Evolutionary conservation across 352 stramenopile species (phyloP), one percentile per base, ranked within the genome.

Genomic region (Pythium guiyangense): DNA sequence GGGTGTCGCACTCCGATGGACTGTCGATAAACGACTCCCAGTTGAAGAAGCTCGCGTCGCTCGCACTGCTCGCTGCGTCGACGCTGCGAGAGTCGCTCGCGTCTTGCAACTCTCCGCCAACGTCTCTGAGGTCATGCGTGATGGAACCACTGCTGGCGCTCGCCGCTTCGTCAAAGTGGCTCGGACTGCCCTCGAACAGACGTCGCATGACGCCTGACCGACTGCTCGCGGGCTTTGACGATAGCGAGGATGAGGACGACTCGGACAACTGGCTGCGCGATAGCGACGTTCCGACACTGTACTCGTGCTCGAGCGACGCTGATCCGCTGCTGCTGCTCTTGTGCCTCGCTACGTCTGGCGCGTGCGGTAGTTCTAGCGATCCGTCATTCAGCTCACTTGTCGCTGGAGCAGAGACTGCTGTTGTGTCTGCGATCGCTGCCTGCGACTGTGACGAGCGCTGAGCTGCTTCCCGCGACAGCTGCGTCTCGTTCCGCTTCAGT

Each of bases 1-100:
- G 39, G 4, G 50, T 52, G 14, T 69, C 77, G 43, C 68, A 61
- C 12, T 79, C 71, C 1, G 71, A 80, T n/a, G 66, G 55, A 31
- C 67, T 86, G 37, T 79, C 69, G n/a, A 87, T 73, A 66, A 87
- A 87, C 18, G 70, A 74, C 40, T 87, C 74, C 77, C 77, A 87
- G 61, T 87, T 76, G 25, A 87, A 81, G 27, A 62, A 44, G 20
- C 61, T 60, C 49, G 57, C 31, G 49, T 35, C 63, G 37, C 50
- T 64, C 15, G 49, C 25, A 29, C 40, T 46, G 47, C 35, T 64
- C 57, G 54, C 54, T 35, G 64, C 52, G 18, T 59, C 52, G 15
- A n/a, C 35, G 40, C 37, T 11, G n/a, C 45, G 27, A 29, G 56
- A 26, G 11, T 52, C 48, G 25, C 29, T 22, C 11, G 26, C 22